Evolutionary conservation across 2,329 filamentous ascomycete species (phyloP), one percentile per base, ranked within the genome.

Genomic region (Diaporthe aspalathi): DNA sequence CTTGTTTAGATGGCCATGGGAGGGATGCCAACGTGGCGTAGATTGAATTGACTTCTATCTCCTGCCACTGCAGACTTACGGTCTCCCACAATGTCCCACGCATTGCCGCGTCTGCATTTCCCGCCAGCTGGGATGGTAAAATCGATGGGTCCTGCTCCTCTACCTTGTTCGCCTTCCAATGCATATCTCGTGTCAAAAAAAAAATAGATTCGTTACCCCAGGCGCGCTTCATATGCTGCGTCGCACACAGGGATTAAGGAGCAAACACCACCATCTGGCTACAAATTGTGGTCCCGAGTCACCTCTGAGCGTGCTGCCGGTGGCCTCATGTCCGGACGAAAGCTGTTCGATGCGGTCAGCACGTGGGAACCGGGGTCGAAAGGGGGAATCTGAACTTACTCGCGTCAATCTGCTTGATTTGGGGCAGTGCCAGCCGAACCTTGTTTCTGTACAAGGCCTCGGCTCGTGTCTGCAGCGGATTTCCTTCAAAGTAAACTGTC

Each of bases 401-500:
- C 72, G 96, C 96, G 89, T 99, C 96, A 80, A 99, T 98, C 85
- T 99, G 95, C 79, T 89, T 89, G 67, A 99, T 85, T 81, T 96
- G 92, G 70, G 96, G 96, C 81, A 99, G 82, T 43, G 94, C 93
- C 80, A 99, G 83, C 72, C 92, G 88, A 53, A 99, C 90, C 83
- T 99, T 99, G 83, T 98, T 98, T 78, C 96, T 87, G 82, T 99
- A 99, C 73, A 98, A 83, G 1, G 93, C 93, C n/a, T 93, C 93
- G 5, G 89, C 90, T 68, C 87, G 88, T 73, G 90, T 86, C 83
- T 99, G 96, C 76, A 99, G 81, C 32, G 95, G 95, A 77, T 97
- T 98, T 1, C 94, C 95, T 80, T 99, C 96, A 75, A 99, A 97
- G 80, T 99, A 99, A 14, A 99, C 95, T 1, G 96, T 98, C 72